Conservation (phyloP, 768 basidiomycete species). For the Panaeolus papilionaceus region DNA sequence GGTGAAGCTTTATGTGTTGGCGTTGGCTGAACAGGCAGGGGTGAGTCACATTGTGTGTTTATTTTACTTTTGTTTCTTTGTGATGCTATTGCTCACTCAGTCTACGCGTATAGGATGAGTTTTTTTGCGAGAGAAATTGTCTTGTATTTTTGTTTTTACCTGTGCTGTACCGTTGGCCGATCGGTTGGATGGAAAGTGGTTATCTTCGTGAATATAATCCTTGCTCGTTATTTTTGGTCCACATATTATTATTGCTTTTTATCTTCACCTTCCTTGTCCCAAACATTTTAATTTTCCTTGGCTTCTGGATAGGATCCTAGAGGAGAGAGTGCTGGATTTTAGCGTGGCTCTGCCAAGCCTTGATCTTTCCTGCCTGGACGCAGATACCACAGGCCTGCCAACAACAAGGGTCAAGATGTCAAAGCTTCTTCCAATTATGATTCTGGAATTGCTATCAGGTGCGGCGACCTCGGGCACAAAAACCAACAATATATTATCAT, state of each 20-base stretch:
- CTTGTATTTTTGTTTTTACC: constrained; percentile 80
- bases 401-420: not conserved
- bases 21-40: no score
- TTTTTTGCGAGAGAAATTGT: constrained; percentile 73
- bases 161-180: constrained; percentile 77
- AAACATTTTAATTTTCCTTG: no score
- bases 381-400: not conserved
- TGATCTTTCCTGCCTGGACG: not conserved
- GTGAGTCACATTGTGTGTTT: no score
- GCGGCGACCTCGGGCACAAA: not conserved
- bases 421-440: not conserved
- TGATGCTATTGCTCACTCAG: no score
- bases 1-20: no score
- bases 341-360: not conserved
- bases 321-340: no score
- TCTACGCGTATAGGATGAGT: no score
- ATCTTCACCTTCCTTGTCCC: no score
- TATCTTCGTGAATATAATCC: constrained; percentile 60
- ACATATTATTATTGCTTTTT: not conserved
- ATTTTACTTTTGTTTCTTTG: no score
- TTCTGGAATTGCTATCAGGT: not conserved
- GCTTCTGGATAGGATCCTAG: no score
- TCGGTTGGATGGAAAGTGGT: constrained; percentile 76
- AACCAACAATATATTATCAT: no score
- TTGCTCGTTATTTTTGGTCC: not conserved